Evolutionary conservation across 805 yeast genomes (phyloP), one percentile per base, ranked within the genome.

Genomic region (Candida orba): DNA sequence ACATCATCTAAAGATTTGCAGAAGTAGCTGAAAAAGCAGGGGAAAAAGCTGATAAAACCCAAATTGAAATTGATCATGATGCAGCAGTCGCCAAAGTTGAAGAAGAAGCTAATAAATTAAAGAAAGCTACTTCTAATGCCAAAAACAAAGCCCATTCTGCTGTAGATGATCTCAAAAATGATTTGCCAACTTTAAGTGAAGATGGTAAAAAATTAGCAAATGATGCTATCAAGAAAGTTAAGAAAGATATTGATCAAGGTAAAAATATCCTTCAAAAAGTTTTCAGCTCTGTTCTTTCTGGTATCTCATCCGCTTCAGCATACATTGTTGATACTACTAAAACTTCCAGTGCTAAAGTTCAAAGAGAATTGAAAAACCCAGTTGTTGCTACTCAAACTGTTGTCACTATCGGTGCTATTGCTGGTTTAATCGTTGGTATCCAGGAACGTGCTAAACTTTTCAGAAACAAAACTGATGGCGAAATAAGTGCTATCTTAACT

Each of bases 291-390:
- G 25, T 37, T 29, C 27, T 37, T 12, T 15, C 39, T 9, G 20
- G 39, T 27, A 31, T 58, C 32, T 52, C 56, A 4, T 37, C 46
- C n/a, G 56, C 57, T 7, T 48, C 53, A 15, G 45, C 47, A 24
- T 55, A 53, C 29, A 47, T 52, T 15, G 41, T 41, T 12, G 47
- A 53, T 17, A 39, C 58, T 24, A 47, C 60, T 7, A 43, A 50
- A 20, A 39, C 52, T 14, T 56, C 60, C 15, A 41, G 52, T 22
- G 47, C 43, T 14, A 45, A 50, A 20, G 54, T 66, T 23, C 36
- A 46, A 25, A 58, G 58, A 30, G 84, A 78, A 58, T 66, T 79
- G 50, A 69, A 77, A 54, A 79, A 80, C 65, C 86, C 86, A 0
- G 82, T 75, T 4, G 82, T 80, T 37, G 63, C 74, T 17, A 60